Evolutionary conservation across 371 early-diverging fungal species (phyloP).

Genomic region (Coemansia sp.): DNA sequence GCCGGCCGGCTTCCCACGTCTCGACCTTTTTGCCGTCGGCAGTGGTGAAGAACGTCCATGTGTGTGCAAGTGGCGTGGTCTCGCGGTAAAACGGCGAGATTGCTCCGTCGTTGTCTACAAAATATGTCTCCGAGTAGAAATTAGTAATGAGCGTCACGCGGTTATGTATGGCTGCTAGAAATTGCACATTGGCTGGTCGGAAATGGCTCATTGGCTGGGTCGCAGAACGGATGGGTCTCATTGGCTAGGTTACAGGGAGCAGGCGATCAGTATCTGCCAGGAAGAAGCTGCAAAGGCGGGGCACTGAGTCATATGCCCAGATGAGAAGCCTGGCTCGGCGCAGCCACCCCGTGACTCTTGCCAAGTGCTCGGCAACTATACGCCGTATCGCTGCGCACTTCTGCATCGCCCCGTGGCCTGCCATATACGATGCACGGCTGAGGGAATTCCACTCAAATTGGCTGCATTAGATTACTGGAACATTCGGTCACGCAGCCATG

Average conservation of each 20-base stretch:
- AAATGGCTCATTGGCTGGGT: too few species aligned
- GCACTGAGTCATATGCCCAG: too few species aligned
- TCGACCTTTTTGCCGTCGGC: constrained; percentile 36
- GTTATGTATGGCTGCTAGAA: neutral
- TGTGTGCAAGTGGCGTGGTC: constrained; percentile 42
- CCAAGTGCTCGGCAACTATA: neutral
- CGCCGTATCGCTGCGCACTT: neutral
- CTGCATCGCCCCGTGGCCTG: neutral
- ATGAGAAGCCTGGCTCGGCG: neutral
- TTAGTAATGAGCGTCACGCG: neutral
- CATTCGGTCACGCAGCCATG: neutral
- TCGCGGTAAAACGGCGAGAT: constrained; percentile 42
- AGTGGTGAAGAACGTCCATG: constrained; percentile 40
- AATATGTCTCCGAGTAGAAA: neutral
- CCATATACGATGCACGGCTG: neutral
- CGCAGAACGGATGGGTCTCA: neutral
- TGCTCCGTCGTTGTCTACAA: constrained; percentile 39
- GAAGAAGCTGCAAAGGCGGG: too few species aligned
- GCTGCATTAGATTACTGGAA: neutral
- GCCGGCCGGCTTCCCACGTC: constrained; percentile 46
- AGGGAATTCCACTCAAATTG: constrained; percentile 7
- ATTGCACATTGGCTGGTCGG: neutral
- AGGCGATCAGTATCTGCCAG: neutral
- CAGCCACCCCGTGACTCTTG: neutral
- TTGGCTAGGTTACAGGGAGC: neutral